Base-by-base conservation (phyloP, 768 basidiomycete species). In the Auriscalpium vulgare region DNA sequence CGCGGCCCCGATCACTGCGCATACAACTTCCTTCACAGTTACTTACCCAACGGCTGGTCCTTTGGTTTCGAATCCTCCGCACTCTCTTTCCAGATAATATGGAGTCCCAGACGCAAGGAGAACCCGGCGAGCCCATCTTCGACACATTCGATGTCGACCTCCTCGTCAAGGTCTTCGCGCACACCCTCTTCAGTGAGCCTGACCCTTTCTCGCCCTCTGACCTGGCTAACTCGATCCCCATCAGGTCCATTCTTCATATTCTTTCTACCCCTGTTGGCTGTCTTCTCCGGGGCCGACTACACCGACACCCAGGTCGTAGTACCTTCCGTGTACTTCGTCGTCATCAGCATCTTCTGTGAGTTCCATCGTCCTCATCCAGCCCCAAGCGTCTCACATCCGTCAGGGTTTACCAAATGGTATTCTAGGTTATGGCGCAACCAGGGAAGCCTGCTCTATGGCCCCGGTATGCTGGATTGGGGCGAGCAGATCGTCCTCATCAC, bases 401-500 rank as follows among this genome's bases (percentile, higher is more conserved):
- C 29, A 29, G 92, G 84, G 82, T 71, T 79, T 53, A 59, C 85
- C 16, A 83, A 77, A 61, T 89, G 88, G 84, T 74, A 78, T 56
- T 88, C 89, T 19, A 75, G 73, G 48, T 63, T 90, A 47, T 89
- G 91, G 67, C 78, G 88, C 53, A 93, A 91, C 64, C 84, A 88
- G 68, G 80, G 80, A 34, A 83, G 74, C 60, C 66, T 85, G 19
- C 68, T 92, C 21, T 83, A 82, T 57, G 75, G 78, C 0, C 82
- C 85, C 2, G 67, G 72, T 13, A 78, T 72, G 38, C 69, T 93
- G 34, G 83, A 93, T 62, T 97, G 95, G 95, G 80, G 79, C 47
- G 84, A 93, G 47, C 91, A 97, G 70, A 82, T 95, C 54, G 85
- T 97, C 5, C 75, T 97, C 40, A 77, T 98, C 55, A 97, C 95